Evolutionary conservation across 2,329 filamentous ascomycete species (phyloP).

Genomic region (Aspergillus ustus): DNA sequence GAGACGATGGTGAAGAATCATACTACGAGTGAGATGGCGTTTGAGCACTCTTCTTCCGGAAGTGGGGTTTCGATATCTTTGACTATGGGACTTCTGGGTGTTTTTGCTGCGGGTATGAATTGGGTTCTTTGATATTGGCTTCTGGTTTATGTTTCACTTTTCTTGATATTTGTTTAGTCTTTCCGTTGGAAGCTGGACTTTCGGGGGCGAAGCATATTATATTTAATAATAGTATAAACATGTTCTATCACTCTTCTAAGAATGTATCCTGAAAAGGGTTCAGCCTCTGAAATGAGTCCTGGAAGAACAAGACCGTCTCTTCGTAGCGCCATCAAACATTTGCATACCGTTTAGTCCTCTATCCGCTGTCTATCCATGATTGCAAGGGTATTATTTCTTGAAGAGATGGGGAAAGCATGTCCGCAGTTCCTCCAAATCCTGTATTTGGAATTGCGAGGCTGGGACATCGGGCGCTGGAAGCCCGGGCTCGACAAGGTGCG

Average conservation of each 20-base stretch:
- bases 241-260: constrained; percentile 1
- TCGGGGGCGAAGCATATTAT: not conserved
- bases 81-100: not conserved
- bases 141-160: constrained; percentile 13
- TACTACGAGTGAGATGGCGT: not conserved
- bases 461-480: constrained; percentile 65
- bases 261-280: not conserved
- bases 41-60: constrained; percentile 1
- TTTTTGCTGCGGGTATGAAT: not conserved
- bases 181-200: not conserved
- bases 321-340: not conserved
- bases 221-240: constrained; percentile 7
- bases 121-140: constrained; percentile 4
- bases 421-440: constrained; percentile 75
- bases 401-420: constrained; percentile 83
- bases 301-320: not conserved
- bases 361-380: not conserved
- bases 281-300: not conserved
- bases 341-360: not conserved
- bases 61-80: not conserved
- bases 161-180: not conserved
- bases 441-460: constrained; percentile 76
- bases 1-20: constrained; percentile 2
- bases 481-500: constrained; percentile 81
- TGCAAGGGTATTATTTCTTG: constrained; percentile 50